A percentile compares a stretch with the other conserved stretches of the same genome.
phyloP scores from a whole-genome alignment of 352 stramenopile genomes.

The Phytophthora macrochlamydospora region DNA sequence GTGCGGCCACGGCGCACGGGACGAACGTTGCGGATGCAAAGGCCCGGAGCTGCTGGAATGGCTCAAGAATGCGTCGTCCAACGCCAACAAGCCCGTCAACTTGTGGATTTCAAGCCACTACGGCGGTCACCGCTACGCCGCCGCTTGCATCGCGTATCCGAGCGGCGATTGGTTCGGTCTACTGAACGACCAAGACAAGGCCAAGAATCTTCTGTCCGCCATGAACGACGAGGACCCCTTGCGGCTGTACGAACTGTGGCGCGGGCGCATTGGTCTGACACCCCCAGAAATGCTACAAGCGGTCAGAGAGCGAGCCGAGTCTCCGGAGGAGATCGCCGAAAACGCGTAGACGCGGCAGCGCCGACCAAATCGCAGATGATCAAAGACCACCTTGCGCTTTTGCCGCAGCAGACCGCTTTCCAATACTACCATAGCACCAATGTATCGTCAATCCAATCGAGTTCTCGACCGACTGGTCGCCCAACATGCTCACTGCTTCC shows the following conservation, averaged over 20 bases:
- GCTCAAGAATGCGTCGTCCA: conserved; percentile 43
- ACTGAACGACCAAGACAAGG: conserved; percentile 62
- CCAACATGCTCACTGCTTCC: too few relatives aligned
- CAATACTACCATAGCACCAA: background rate
- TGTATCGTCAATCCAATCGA: background rate
- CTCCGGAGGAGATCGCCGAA: conserved; percentile 12
- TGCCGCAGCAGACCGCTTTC: background rate
- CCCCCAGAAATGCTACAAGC: conserved; percentile 55
- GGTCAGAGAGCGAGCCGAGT: conserved; percentile 36
- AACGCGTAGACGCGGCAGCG: conserved; percentile 17
- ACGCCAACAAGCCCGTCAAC: conserved; percentile 45
- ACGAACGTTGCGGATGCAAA: conserved; percentile 76
- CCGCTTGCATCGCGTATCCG: conserved; percentile 76
- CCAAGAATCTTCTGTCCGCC: conserved; percentile 43
- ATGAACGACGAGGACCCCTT: conserved; percentile 50
- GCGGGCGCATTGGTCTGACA: conserved; percentile 61
- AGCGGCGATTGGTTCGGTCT: conserved; percentile 80
- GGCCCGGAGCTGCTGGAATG: conserved; percentile 72
- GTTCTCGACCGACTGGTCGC: background rate
- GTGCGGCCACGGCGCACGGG: conserved; percentile 63
- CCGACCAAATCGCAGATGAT: background rate
- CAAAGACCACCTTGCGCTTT: background rate
- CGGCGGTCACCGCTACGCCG: conserved; percentile 75
- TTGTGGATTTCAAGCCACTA: conserved; percentile 75
- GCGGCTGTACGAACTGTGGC: conserved; percentile 59